These are phyloP conservation scores for Metarhizium humberi DNA, from an alignment of 2,329 filamentous ascomycete species.

Conservation along the genomic window DNA sequence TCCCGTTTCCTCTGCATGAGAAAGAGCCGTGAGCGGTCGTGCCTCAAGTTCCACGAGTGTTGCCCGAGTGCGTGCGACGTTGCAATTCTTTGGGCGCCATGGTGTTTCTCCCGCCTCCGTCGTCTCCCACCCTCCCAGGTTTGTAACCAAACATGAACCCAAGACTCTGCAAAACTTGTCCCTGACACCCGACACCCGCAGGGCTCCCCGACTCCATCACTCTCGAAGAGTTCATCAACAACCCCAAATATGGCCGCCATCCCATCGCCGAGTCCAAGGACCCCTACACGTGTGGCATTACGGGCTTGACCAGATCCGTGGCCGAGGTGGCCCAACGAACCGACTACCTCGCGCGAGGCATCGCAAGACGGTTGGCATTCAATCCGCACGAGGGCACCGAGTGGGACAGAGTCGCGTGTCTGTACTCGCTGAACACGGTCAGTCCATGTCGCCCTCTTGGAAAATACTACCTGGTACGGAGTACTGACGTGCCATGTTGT, in stretches of 20 bases:
- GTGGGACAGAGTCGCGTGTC: slow-evolving; percentile 70
- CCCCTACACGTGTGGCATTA: slow-evolving; percentile 70
- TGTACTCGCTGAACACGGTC: slow-evolving; percentile 77
- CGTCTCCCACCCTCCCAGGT: slow-evolving; percentile 52
- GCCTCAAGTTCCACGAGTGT: too few species aligned
- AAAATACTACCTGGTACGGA: not conserved
- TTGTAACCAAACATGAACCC: slow-evolving; percentile 13
- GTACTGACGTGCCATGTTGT: not conserved
- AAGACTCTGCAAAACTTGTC: not conserved
- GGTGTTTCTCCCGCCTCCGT: slow-evolving; percentile 53
- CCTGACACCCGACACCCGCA: slow-evolving; percentile 10
- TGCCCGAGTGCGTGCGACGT: too few species aligned
- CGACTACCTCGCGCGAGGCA: slow-evolving; percentile 56
- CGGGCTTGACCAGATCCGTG: slow-evolving; percentile 56
- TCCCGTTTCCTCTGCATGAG: too few species aligned
- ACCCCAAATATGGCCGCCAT: slow-evolving; percentile 59
- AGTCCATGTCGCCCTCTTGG: slow-evolving; percentile 12
- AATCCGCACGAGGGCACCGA: slow-evolving; percentile 60
- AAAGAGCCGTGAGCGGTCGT: too few species aligned
- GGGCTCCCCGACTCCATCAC: slow-evolving; percentile 66
- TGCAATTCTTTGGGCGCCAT: slow-evolving; percentile 17
- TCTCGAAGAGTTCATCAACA: slow-evolving; percentile 67
- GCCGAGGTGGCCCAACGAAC: slow-evolving; percentile 56
- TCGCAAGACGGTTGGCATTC: slow-evolving; percentile 65
- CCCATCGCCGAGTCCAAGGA: slow-evolving; percentile 54